Evolutionary conservation across 2,329 filamentous ascomycete genomes (phyloP), one percentile per base, ranked within the genome.

Genomic region (Camptophora hylomeconis): DNA sequence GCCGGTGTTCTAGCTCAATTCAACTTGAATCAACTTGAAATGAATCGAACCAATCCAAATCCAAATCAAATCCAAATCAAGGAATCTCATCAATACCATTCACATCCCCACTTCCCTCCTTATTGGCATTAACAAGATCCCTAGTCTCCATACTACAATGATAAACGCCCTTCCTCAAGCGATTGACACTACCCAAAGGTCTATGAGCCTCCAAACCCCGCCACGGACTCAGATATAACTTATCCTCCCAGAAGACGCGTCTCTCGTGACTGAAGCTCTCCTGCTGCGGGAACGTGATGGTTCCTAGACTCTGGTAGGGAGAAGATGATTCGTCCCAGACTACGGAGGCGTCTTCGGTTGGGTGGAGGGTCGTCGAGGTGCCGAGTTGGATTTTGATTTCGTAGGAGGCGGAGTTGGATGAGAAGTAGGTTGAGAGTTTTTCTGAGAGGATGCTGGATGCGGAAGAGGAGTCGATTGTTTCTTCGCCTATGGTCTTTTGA

Each of bases 241-340:
- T 50, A 35, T 61, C 54, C 28, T 63, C 56, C 56, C 53, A 61
- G 30, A 60, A 60, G 1, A 44, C 46, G 45, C 56, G 57, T 13
- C 54, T 41, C 25, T 54, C 48, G 26, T 50, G 46, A 27, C 53
- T 49, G 27, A 57, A 60, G 11, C 47, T 53, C 26, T 61, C 53
- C 35, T 63, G 57, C 38, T 52, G 52, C 2, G 53, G 56, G 8
- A 59, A 47, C 11, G 48, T 41, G 9, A 59, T 39, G 15, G 43
- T 52, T 2, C 56, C 61, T 5, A 65, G 52, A 2, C 56, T 60
- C 37, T 65, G 56, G 46, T 53, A 65, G 2, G 60, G 61, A 31
- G 60, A 65, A 25, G 58, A 63, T 20, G 56, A 52, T 3, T 51
- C 45, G 25, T 66, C 59, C 60, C 60, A 65, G 5, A 52, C 45